Percentiles rank a stretch among this genome's conserved stretches.
phyloP scores from a whole-genome alignment of 176 grass and related monocot species.

The Pharus latifolius region DNA sequence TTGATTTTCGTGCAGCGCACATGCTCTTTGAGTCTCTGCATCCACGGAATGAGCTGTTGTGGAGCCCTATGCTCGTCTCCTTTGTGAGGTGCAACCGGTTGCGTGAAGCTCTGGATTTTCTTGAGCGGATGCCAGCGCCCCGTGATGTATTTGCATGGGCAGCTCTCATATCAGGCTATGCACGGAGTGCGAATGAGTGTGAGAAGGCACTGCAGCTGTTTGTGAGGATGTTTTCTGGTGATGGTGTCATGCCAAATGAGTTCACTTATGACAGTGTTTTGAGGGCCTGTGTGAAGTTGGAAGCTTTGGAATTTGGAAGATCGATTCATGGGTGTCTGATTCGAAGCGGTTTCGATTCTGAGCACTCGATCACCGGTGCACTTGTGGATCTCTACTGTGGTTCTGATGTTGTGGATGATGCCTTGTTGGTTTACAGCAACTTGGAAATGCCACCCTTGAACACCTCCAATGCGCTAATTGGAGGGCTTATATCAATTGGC shows the following conservation, averaged over 20 bases:
- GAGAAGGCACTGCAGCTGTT: slow-evolving; percentile 24
- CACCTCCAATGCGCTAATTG: slow-evolving; percentile 38
- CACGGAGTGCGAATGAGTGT: not conserved
- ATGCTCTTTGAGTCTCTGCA: slow-evolving; percentile 14
- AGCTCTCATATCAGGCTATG: slow-evolving; percentile 28
- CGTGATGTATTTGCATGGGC: slow-evolving; percentile 36
- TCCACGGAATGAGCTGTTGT: slow-evolving; percentile 21
- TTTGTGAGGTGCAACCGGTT: slow-evolving; percentile 42
- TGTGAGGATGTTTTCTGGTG: slow-evolving; percentile 4
- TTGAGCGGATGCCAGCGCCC: slow-evolving; percentile 17
- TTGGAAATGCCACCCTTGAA: slow-evolving; percentile 31
- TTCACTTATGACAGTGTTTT: slow-evolving; percentile 40
- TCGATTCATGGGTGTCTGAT: slow-evolving; percentile 34
- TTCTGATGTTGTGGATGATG: slow-evolving; percentile 33
- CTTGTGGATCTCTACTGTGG: slow-evolving; percentile 47
- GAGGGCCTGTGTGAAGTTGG: slow-evolving; percentile 34
- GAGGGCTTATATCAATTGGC: slow-evolving; percentile 17
- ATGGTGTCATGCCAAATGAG: slow-evolving; percentile 18
- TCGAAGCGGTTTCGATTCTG: slow-evolving; percentile 15
- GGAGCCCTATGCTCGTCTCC: slow-evolving; percentile 43
- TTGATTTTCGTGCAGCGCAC: not conserved
- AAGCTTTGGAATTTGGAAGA: slow-evolving; percentile 25
- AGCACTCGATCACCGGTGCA: slow-evolving; percentile 36
- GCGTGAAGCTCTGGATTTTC: slow-evolving; percentile 18
- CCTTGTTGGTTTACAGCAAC: slow-evolving; percentile 13